Percentiles rank a stretch among this genome's conserved stretches.
phyloP scores from a whole-genome alignment of 2,329 filamentous ascomycete genomes.

The Diplodia corticola region DNA sequence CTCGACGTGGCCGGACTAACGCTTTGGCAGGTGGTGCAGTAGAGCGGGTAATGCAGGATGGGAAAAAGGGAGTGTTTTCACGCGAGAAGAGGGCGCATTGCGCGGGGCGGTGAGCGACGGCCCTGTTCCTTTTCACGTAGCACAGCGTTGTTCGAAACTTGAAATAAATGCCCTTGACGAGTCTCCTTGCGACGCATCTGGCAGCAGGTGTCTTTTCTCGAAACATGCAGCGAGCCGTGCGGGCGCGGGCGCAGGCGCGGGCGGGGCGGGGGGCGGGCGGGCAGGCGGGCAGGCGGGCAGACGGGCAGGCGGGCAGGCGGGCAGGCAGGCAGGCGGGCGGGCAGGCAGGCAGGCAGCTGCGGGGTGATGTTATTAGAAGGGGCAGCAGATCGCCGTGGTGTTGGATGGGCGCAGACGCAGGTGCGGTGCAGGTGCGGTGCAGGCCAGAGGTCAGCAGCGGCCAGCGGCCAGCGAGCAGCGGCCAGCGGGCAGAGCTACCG shows the following conservation, averaged over 20 bases:
- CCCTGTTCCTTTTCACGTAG: conserved; percentile 17
- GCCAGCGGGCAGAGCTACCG: too few relatives aligned
- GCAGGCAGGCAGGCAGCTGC: too few relatives aligned
- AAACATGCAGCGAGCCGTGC: conserved; percentile 3
- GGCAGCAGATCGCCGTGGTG: too few relatives aligned
- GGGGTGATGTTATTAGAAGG: too few relatives aligned
- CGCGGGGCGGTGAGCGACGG: conserved; percentile 9
- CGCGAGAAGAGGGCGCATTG: conserved; percentile 15
- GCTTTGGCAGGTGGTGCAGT: conserved; percentile 38
- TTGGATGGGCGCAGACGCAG: conserved; percentile 4
- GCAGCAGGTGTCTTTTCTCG: conserved; percentile 10
- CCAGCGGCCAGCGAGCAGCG: too few relatives aligned
- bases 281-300: neutral
- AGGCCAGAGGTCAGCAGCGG: too few relatives aligned
- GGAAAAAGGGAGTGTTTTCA: conserved; percentile 1
- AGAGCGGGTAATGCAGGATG: conserved; percentile 25
- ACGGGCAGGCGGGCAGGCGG: neutral
- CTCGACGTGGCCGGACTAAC: conserved; percentile 19
- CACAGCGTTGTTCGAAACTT: conserved; percentile 23
- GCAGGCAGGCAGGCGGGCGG: neutral
- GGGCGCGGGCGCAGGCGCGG: neutral
- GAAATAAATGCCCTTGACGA: conserved; percentile 22
- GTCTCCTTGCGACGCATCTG: conserved; percentile 6
- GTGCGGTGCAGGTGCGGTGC: conserved; percentile 8
- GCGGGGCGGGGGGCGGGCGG: neutral